A percentile compares a stretch with the other conserved stretches of the same genome.
Conservation (phyloP, 2,329 filamentous ascomycete species). For the Ophiocordyceps camponoti-leonardi region DNA sequence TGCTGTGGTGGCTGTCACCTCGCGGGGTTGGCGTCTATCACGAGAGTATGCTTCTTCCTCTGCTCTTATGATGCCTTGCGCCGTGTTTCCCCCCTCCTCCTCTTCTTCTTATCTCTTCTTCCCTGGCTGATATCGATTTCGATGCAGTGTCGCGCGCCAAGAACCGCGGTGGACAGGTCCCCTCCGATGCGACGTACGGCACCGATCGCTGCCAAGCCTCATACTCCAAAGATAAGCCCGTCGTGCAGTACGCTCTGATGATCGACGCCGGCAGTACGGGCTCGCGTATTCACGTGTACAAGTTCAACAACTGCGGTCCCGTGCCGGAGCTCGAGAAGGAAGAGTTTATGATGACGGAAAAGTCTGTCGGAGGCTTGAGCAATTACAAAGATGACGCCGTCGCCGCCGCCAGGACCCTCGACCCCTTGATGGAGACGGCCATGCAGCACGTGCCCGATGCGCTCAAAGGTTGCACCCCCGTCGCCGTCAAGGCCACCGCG, state of each 20-base stretch:
- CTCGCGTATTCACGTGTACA: conserved; percentile 95
- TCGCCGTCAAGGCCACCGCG: conserved; percentile 96
- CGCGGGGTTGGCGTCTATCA: conserved; percentile 36
- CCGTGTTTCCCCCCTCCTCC: neutral
- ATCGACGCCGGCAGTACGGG: conserved; percentile 96
- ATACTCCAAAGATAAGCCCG: conserved; percentile 71
- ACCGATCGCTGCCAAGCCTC: conserved; percentile 68
- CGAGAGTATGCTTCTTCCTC: conserved; percentile 16
- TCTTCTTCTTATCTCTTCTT: neutral
- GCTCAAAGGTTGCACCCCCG: conserved; percentile 77
- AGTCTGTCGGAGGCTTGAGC: conserved; percentile 68
- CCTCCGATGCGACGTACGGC: conserved; percentile 43
- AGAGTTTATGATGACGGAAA: conserved; percentile 84
- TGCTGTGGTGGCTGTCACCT: conserved; percentile 48
- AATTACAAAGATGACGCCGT: conserved; percentile 75
- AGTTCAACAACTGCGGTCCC: conserved; percentile 95
- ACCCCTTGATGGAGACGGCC: conserved; percentile 73
- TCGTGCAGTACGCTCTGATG: conserved; percentile 97
- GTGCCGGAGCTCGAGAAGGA: conserved; percentile 92
- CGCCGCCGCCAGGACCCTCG: conserved; percentile 76
- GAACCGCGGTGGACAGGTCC: conserved; percentile 28
- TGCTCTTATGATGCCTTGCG: neutral
- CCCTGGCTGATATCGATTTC: neutral
- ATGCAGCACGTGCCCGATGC: conserved; percentile 71
- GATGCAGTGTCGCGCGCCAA: conserved; percentile 8